Conservation (phyloP, 2,329 filamentous ascomycete genomes). For the Ophiosphaerella herpotricha region DNA sequence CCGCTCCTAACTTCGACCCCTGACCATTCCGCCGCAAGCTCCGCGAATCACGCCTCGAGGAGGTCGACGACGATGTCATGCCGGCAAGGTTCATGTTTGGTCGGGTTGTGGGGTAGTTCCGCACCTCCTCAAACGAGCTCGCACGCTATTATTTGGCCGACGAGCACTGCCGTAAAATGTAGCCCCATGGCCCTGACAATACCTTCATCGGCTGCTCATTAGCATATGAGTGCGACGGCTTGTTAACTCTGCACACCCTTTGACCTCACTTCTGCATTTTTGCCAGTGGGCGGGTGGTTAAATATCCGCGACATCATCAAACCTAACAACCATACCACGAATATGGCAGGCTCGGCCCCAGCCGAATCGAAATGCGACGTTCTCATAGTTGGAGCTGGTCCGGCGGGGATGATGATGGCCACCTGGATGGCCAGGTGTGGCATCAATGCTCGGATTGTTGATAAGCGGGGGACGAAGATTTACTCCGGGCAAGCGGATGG, state of each 20-base stretch:
- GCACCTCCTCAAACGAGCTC: not conserved
- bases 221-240: not conserved
- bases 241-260: not conserved
- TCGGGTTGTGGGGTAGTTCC: constrained; percentile 32
- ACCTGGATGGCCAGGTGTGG: constrained; percentile 49
- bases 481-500: constrained; percentile 50
- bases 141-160: constrained; percentile 13
- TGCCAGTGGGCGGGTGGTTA: not conserved
- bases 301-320: not conserved
- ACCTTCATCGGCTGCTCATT: not conserved
- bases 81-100: constrained; percentile 11
- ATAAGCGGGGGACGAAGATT: constrained; percentile 49
- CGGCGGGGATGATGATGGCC: constrained; percentile 48
- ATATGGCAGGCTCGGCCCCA: constrained; percentile 25
- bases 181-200: no score
- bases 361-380: constrained; percentile 44
- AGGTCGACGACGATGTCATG: constrained; percentile 11
- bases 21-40: not conserved
- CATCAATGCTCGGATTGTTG: constrained; percentile 48
- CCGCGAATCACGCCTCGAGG: constrained; percentile 16
- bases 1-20: not conserved
- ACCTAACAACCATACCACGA: not conserved
- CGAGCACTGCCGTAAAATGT: constrained; percentile 18
- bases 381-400: constrained; percentile 47
- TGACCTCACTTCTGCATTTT: not conserved